Percentiles rank a stretch among this genome's conserved stretches.
These are phyloP conservation scores for Xerocomellus intermedius DNA, from an alignment of 768 basidiomycete genomes.

Conservation along the genomic window DNA sequence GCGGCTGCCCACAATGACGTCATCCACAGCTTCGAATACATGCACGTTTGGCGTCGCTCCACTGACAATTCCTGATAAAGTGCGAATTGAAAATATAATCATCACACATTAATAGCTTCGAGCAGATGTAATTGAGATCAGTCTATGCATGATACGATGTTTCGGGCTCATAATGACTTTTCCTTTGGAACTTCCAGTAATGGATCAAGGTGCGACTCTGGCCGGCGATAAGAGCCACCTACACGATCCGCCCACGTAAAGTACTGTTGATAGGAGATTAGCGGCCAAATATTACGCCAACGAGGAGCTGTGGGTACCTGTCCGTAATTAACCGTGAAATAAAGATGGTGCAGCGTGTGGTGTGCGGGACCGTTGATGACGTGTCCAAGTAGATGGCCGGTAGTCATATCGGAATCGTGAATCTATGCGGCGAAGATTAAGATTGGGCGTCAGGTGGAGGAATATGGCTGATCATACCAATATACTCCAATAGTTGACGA, in stretches of 20 bases:
- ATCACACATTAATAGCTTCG: slow-evolving; percentile 19
- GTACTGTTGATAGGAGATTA: slow-evolving; percentile 56
- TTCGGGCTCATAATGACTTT: slow-evolving; percentile 18
- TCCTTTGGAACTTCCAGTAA: slow-evolving; percentile 54
- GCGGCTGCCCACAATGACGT: not conserved
- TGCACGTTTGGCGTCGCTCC: not conserved
- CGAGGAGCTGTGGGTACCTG: slow-evolving; percentile 53
- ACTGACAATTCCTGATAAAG: not conserved
- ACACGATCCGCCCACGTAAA: slow-evolving; percentile 92
- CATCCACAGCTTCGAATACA: not conserved
- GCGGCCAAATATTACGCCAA: not conserved
- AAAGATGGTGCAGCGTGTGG: slow-evolving; percentile 94
- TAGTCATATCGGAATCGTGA: slow-evolving; percentile 99
- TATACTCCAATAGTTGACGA: slow-evolving; percentile 94
- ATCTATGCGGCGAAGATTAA: slow-evolving; percentile 52
- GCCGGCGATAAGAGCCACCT: slow-evolving; percentile 87
- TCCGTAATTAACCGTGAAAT: slow-evolving; percentile 96
- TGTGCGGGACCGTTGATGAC: slow-evolving; percentile 98
- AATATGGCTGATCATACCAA: slow-evolving; percentile 50
- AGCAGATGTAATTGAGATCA: slow-evolving; percentile 17
- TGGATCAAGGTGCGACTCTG: slow-evolving; percentile 81
- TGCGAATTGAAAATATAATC: not conserved
- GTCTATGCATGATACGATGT: slow-evolving; percentile 6
- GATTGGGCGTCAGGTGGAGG: not conserved
- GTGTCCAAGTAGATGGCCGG: slow-evolving; percentile 81